phyloP scores from a whole-genome alignment of 768 basidiomycete genomes.

The Mycena maculata region DNA sequence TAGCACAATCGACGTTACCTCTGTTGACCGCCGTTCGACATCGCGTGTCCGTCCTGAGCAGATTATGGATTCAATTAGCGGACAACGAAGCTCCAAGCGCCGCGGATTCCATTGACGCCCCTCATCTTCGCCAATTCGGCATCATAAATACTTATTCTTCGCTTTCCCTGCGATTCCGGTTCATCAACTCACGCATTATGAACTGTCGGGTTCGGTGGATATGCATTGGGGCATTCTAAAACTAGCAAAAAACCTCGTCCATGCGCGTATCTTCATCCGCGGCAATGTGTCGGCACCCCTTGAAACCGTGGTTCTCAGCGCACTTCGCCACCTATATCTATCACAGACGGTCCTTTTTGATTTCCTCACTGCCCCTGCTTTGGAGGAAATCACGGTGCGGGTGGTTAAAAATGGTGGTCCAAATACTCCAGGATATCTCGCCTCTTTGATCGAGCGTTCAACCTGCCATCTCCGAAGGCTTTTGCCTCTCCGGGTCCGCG shows the following conservation, averaged over 20 bases:
- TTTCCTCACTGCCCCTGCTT: not conserved
- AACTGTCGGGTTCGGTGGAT: not conserved
- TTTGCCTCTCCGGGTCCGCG: not conserved
- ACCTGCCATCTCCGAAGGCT: not conserved
- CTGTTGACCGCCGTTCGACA: no score
- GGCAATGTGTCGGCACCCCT: not conserved
- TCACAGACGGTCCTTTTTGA: not conserved
- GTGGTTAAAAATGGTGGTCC: not conserved
- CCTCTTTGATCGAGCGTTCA: not conserved
- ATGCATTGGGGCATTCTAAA: not conserved
- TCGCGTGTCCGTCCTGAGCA: no score
- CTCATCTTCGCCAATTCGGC: no score
- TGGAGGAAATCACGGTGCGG: not conserved
- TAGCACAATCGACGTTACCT: no score
- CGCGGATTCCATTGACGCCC: no score
- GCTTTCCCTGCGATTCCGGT: not conserved
- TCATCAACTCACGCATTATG: constrained; percentile 1
- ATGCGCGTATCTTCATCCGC: not conserved
- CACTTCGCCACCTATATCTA: not conserved
- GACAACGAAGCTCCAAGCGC: no score
- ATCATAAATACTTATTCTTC: no score
- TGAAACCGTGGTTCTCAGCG: not conserved
- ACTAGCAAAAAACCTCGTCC: not conserved
- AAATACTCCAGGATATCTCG: not conserved
- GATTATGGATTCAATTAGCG: no score